These are phyloP conservation scores for Cladosporium sp. DNA, from an alignment of 2,329 filamentous ascomycete species.

Conservation along the genomic window DNA sequence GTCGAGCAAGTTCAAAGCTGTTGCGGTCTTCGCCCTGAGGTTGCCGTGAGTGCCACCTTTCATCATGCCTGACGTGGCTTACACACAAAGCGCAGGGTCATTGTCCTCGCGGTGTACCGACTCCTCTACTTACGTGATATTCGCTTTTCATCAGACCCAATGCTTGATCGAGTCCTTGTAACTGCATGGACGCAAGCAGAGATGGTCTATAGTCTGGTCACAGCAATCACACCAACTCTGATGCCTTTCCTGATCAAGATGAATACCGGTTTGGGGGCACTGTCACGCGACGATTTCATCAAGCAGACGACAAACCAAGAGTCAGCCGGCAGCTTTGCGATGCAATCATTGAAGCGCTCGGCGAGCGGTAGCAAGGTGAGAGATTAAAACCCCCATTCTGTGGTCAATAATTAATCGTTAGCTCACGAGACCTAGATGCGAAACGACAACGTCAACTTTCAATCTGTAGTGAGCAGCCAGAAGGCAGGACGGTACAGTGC, in stretches of 20 bases:
- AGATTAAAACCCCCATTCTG: not conserved
- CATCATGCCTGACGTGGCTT: not conserved
- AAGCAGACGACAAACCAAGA: conserved; percentile 1
- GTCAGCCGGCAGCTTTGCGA: not conserved
- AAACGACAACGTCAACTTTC: not conserved
- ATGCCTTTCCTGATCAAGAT: conserved; percentile 4
- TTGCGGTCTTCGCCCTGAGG: not conserved
- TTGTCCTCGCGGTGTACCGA: not conserved
- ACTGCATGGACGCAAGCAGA: conserved; percentile 5
- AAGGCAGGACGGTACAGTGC: not conserved
- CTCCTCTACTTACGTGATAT: not conserved
- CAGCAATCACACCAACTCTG: not conserved
- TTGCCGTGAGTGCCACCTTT: not conserved
- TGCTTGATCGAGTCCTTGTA: not conserved
- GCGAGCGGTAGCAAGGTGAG: not conserved
- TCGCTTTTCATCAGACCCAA: not conserved
- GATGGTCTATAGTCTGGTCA: not conserved
- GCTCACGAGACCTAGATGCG: not conserved
- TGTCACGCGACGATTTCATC: conserved; percentile 4
- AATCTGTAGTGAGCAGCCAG: not conserved
- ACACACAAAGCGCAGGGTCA: not conserved
- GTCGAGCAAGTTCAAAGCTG: conserved; percentile 5
- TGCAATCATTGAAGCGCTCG: not conserved
- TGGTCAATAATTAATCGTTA: not conserved
- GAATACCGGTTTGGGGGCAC: conserved; percentile 5